These are phyloP conservation scores for Penicillium desertorum DNA, from an alignment of 495 filamentous ascomycete species.

Conservation along the genomic window DNA sequence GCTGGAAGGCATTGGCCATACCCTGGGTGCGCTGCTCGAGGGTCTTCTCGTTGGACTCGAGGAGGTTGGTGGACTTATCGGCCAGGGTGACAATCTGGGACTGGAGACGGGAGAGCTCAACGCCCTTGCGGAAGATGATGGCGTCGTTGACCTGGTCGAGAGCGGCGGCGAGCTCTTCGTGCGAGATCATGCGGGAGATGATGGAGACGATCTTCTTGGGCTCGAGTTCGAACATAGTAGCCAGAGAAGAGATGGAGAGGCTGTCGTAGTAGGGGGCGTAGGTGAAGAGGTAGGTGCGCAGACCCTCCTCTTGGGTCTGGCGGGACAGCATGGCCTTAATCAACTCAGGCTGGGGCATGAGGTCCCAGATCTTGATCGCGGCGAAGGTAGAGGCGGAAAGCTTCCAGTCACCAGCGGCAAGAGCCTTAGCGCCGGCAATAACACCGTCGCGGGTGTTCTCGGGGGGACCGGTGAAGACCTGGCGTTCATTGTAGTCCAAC, in stretches of 20 bases:
- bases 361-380: conserved; percentile 98
- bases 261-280: conserved; percentile 99
- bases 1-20: conserved; percentile 90
- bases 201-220: conserved; percentile 86
- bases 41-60: conserved; percentile 95
- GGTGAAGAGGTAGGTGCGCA: conserved; percentile 98
- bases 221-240: conserved; percentile 92
- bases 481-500: conserved; percentile 98
- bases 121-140: conserved; percentile 98
- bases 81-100: conserved; percentile 89
- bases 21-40: conserved; percentile 96
- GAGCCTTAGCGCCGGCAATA: conserved; percentile 96
- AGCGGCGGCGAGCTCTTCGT: conserved; percentile 94
- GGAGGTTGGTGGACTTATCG: conserved; percentile 92
- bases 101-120: conserved; percentile 94
- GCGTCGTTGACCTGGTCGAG: conserved; percentile 97
- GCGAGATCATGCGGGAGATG: conserved; percentile 98
- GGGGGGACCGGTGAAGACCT: conserved; percentile 96
- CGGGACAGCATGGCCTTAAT: conserved; percentile 96
- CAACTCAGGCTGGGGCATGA: conserved; percentile 81
- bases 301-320: conserved; percentile 97
- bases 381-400: conserved; percentile 88
- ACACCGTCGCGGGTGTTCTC: conserved; percentile 99
- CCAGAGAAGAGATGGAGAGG: conserved; percentile 77
- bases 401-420: conserved; percentile 98